Conservation (phyloP, 192 early-diverging fungal species). For the Oehlia diaphana region DNA sequence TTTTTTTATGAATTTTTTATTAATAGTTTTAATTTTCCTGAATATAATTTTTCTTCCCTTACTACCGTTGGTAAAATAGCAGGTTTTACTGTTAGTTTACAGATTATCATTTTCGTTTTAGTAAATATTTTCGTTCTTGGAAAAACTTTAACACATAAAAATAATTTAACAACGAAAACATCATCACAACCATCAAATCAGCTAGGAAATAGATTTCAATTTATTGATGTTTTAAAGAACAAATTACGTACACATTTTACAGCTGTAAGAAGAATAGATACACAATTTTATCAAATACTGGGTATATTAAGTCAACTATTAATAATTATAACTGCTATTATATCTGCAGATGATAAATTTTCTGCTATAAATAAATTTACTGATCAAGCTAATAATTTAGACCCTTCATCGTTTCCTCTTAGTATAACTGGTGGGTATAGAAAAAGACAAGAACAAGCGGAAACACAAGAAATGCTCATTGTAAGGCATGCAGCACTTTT, state of each 20-base stretch:
- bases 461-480: not conserved
- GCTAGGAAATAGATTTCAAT: not conserved
- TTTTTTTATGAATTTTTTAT: constrained; percentile 25
- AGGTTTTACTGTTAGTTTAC: constrained; percentile 2
- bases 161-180: not conserved
- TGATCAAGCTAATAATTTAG: not conserved
- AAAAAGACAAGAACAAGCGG: not conserved
- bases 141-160: not conserved
- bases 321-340: not conserved
- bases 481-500: constrained; percentile 13
- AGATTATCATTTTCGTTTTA: constrained; percentile 10
- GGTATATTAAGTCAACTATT: constrained; percentile 15
- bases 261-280: not conserved
- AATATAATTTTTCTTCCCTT: constrained; percentile 14
- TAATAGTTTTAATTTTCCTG: constrained; percentile 3
- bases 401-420: not conserved
- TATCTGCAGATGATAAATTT: not conserved
- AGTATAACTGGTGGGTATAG: not conserved
- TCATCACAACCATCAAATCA: not conserved
- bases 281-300: constrained; percentile 1
- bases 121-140: not conserved
- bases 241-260: not conserved
- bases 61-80: constrained; percentile 5
- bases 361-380: not conserved
- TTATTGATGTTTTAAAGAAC: not conserved